A percentile compares a stretch with the other conserved stretches of the same genome.
These are phyloP conservation scores for Penicillium sp. DNA, from an alignment of 2,329 filamentous ascomycete species.

Conservation along the genomic window DNA sequence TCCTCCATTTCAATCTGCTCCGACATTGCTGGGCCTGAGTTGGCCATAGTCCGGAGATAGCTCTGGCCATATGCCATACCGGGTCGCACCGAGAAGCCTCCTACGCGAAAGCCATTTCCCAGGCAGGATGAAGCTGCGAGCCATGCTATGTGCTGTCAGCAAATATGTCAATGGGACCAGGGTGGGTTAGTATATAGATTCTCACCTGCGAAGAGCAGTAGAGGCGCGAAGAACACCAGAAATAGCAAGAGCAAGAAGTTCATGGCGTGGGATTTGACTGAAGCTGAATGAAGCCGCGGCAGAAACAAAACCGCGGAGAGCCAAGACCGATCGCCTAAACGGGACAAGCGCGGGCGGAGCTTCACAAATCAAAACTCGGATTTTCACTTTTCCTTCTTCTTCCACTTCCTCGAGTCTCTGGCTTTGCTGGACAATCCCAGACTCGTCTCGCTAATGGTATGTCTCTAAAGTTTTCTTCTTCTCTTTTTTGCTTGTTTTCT, in stretches of 20 bases:
- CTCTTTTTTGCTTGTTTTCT: too few species aligned
- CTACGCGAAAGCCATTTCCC: constrained; percentile 48
- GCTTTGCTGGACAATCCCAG: constrained; percentile 28
- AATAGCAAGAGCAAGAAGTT: constrained; percentile 33
- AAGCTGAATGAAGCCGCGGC: background rate
- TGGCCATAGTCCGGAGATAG: constrained; percentile 54
- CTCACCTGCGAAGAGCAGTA: constrained; percentile 36
- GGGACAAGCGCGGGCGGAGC: constrained; percentile 13
- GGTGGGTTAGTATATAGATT: constrained; percentile 1
- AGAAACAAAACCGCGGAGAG: constrained; percentile 4
- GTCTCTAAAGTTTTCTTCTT: constrained; percentile 7
- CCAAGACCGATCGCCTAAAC: constrained; percentile 10
- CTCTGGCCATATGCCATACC: constrained; percentile 50
- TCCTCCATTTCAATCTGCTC: constrained; percentile 61
- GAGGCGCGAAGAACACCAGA: constrained; percentile 36
- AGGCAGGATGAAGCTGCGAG: constrained; percentile 54
- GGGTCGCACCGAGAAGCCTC: constrained; percentile 42
- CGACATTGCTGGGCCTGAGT: constrained; percentile 50
- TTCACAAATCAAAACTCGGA: constrained; percentile 21
- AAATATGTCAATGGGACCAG: background rate
- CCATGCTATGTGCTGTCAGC: constrained; percentile 39
- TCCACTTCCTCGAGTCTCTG: constrained; percentile 14
- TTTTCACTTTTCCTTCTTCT: constrained; percentile 7
- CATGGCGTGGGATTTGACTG: constrained; percentile 21
- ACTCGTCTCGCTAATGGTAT: constrained; percentile 30